Base-by-base conservation (phyloP, 140 eudicot genomes). In the Cichorium intybus region DNA sequence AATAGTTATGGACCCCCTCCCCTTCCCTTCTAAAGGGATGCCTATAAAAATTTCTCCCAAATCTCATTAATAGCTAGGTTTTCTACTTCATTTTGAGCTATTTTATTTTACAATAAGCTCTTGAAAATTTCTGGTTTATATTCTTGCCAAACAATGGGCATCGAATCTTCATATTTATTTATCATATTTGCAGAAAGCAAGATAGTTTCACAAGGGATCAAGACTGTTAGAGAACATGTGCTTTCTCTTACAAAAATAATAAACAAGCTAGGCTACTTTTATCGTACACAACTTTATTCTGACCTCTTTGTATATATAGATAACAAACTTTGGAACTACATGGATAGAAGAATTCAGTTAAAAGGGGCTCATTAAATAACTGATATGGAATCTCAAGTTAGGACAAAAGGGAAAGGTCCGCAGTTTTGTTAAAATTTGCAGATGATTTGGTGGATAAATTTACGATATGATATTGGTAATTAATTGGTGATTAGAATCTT, bases 21-120 rank as follows among this genome's bases (percentile, higher is more conserved):
- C 97, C 0, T 71, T 79, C 20, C 95, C 97, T 51, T 85, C 96
- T 24, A 77, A 73, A 67, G 96, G 97, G 43, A 85, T 87, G 96
- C 95, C 91, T 14, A 81, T 90, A 10, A 84, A 56, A 27, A 74
- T 87, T 24, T 78, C 86, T 62, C 82, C 91, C 46, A 87, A 80
- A 67, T 48, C 51, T n/a, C n/a, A n/a, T n/a, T 26, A 66, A 35
- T 45, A n/a, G 48, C 46, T 64, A 52, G 21, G 34, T 27, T 33
- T 14, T 26, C 16, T 17, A 48, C 62, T 22, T 16, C 58, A 73
- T 48, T 47, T 3, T 64, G 37, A 27, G 28, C 4, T 22, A 47
- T 8, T 3, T 15, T 3, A 51, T 3, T 34, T 18, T 51, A 66
- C 31, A 50, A 51, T 45, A 28, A 17, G 23, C 17, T 28, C 15